Percentiles rank a stretch among this genome's conserved stretches.
Conservation (phyloP, 1,284 basidiomycete species). For the Papiliotrema laurentii region DNA sequence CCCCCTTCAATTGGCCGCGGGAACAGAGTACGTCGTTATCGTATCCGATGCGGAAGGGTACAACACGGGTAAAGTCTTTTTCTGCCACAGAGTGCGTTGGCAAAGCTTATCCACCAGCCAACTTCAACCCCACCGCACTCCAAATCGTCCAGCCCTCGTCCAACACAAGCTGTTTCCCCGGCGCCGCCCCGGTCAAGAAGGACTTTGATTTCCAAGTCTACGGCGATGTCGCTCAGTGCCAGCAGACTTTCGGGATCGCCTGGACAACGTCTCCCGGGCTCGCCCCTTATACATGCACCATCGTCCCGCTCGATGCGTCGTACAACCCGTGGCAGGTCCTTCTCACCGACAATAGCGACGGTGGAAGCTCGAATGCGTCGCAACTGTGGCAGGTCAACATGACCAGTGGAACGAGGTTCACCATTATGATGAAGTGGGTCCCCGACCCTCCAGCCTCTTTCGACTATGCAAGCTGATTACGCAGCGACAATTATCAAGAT, state of each 20-base stretch:
- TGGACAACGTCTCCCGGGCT: slow-evolving; percentile 3
- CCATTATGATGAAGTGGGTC: slow-evolving; percentile 10
- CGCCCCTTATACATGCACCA: slow-evolving; percentile 4
- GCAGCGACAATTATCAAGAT: slow-evolving; percentile 1
- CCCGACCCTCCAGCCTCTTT: not conserved
- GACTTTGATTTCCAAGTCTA: slow-evolving; percentile 8
- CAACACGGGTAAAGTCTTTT: not conserved
- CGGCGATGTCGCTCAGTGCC: slow-evolving; percentile 1
- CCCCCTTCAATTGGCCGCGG: not conserved
- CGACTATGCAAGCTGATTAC: slow-evolving; percentile 1
- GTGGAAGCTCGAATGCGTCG: not conserved
- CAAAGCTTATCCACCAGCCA: not conserved
- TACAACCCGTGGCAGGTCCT: slow-evolving; percentile 5
- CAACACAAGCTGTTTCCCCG: not conserved
- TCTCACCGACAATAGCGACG: not conserved
- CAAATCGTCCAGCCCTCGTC: slow-evolving; percentile 3
- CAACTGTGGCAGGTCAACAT: slow-evolving; percentile 7
- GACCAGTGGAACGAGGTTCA: slow-evolving; percentile 8
- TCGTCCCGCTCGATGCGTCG: slow-evolving; percentile 5
- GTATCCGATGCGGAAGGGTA: slow-evolving; percentile 2
- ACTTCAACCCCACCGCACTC: slow-evolving; percentile 2
- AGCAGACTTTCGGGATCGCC: not conserved
- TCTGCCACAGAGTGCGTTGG: not conserved
- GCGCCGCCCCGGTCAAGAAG: slow-evolving; percentile 4
- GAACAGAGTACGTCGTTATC: slow-evolving; percentile 3